Conservation (phyloP, 495 filamentous ascomycete species). For the Aspergillus leporis region DNA sequence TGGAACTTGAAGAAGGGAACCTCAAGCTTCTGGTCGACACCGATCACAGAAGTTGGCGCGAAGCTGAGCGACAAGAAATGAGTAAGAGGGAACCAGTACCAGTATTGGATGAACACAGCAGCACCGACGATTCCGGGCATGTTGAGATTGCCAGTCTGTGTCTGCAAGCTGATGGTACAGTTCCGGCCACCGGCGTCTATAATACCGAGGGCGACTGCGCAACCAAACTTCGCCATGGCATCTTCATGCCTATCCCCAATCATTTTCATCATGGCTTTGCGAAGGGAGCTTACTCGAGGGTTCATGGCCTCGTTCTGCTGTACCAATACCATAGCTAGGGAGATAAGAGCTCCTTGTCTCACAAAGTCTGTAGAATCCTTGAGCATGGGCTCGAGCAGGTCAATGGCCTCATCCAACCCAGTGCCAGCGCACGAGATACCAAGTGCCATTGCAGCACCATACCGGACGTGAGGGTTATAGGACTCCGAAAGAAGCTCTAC, state of each 20-base stretch:
- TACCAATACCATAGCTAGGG: constrained; percentile 94
- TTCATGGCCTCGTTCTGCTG: constrained; percentile 98
- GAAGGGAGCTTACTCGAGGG: constrained; percentile 77
- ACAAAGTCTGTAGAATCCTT: constrained; percentile 99
- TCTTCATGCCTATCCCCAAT: constrained; percentile 96
- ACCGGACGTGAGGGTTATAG: constrained; percentile 98
- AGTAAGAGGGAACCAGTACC: constrained; percentile 99
- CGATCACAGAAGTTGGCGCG: constrained; percentile 91
- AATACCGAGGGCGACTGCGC: constrained; percentile 90
- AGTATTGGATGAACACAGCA: constrained; percentile 98
- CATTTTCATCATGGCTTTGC: constrained; percentile 86
- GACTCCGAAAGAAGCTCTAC: constrained; percentile 98
- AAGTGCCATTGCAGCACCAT: constrained; percentile 96
- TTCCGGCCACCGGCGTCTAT: constrained; percentile 98
- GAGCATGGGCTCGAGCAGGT: constrained; percentile 97
- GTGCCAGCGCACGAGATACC: constrained; percentile 98
- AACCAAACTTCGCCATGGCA: constrained; percentile 99
- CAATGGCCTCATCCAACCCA: constrained; percentile 93
- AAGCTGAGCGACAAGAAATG: constrained; percentile 96
- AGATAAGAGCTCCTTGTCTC: constrained; percentile 92
- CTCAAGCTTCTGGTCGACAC: constrained; percentile 88
- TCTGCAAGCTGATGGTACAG: constrained; percentile 96
- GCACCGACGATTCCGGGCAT: constrained; percentile 97
- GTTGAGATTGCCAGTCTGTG: constrained; percentile 96
- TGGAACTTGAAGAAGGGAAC: constrained; percentile 96